Conservation (phyloP, 352 stramenopile species). For the Phytophthora europaea region DNA sequence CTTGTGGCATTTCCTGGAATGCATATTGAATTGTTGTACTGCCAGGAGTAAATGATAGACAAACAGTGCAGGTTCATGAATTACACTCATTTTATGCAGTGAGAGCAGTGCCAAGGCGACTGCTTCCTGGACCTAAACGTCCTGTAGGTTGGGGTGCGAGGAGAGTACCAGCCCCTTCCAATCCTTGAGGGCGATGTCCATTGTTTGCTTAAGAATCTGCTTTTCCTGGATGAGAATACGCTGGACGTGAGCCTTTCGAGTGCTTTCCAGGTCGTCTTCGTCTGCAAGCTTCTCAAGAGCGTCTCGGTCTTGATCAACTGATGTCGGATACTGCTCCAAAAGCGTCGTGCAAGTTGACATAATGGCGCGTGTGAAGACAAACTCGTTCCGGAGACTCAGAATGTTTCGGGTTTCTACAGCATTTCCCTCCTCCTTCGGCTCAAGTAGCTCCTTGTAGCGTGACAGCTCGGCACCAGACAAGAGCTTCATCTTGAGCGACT, state of each 20-base stretch:
- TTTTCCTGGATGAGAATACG: constrained; percentile 69
- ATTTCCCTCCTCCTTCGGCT: constrained; percentile 10
- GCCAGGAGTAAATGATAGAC: neutral
- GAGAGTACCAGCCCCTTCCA: constrained; percentile 61
- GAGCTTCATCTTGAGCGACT: constrained; percentile 62
- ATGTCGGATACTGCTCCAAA: constrained; percentile 48
- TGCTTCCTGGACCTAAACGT: constrained; percentile 20
- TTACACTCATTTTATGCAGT: neutral
- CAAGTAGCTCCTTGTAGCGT: constrained; percentile 42
- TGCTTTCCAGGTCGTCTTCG: constrained; percentile 11
- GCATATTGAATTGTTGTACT: neutral
- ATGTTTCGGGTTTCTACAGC: constrained; percentile 26
- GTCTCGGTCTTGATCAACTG: constrained; percentile 41
- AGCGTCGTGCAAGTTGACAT: constrained; percentile 54
- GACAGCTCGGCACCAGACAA: constrained; percentile 43
- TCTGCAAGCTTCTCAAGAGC: constrained; percentile 18
- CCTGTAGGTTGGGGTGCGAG: constrained; percentile 56
- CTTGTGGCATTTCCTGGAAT: neutral
- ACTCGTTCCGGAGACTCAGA: constrained; percentile 61
- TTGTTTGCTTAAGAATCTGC: constrained; percentile 61
- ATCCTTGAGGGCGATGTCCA: constrained; percentile 51
- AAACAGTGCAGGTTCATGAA: neutral
- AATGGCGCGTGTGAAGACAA: constrained; percentile 55
- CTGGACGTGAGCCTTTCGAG: constrained; percentile 45
- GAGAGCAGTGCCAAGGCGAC: neutral